Evolutionary conservation across 306 rosid species (phyloP).

Genomic region (Medicago ruthenica): DNA sequence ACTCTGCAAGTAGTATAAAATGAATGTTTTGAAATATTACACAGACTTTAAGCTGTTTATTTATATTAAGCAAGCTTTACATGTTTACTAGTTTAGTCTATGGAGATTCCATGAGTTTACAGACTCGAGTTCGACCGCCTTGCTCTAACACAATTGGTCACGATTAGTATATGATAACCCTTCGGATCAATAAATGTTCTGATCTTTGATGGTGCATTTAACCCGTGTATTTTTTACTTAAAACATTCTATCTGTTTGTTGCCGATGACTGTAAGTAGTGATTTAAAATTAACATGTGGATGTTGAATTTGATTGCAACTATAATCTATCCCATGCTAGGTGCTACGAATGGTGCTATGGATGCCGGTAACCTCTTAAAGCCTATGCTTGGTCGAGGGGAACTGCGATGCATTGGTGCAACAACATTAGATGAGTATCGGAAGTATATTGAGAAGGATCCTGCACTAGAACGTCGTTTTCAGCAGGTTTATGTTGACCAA

Average conservation of each 20-base stretch:
- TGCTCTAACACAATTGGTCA: neutral
- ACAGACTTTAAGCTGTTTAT: neutral
- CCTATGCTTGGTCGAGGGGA: constrained; percentile 99
- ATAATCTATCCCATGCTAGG: constrained; percentile 57
- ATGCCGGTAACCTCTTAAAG: constrained; percentile 97
- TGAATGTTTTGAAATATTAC: neutral
- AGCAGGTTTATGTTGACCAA: constrained; percentile 97
- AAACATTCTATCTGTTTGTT: constrained; percentile 9
- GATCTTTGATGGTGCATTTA: constrained; percentile 6
- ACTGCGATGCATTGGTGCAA: constrained; percentile 95
- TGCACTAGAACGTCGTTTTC: constrained; percentile 96
- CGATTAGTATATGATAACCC: neutral
- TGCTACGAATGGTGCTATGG: constrained; percentile 99
- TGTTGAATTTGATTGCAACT: constrained; percentile 28
- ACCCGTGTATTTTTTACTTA: constrained; percentile 7
- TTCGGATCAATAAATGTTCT: constrained; percentile 21
- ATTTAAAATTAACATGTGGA: constrained; percentile 28
- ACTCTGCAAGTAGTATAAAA: neutral
- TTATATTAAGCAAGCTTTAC: neutral
- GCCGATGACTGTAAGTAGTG: constrained; percentile 2
- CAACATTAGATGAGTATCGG: constrained; percentile 92
- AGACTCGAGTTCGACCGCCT: neutral
- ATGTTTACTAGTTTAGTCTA: too few relatives aligned
- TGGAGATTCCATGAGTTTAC: neutral
- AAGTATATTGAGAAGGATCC: constrained; percentile 99